phyloP scores from a whole-genome alignment of 257 asterid species.

The Solanum paucissectum region DNA sequence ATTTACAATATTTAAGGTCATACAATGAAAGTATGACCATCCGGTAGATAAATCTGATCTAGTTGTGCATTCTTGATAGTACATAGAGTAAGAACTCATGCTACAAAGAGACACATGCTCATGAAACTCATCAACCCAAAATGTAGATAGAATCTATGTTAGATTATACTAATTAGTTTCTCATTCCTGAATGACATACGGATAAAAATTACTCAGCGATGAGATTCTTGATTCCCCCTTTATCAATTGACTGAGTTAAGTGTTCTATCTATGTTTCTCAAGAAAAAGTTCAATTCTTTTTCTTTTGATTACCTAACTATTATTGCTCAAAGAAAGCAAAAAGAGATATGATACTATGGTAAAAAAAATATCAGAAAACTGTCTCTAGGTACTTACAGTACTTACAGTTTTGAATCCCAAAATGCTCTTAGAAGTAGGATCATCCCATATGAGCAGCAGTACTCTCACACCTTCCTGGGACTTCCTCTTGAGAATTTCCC shows the following conservation, averaged over 20 bases:
- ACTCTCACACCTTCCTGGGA: conserved; percentile 95
- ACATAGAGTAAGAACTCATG: not conserved
- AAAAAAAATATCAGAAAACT: not conserved
- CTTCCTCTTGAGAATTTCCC: conserved; percentile 68
- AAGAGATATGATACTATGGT: not conserved
- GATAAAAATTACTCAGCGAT: not conserved
- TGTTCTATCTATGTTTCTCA: not conserved
- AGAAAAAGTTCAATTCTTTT: not conserved
- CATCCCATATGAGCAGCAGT: conserved; percentile 86
- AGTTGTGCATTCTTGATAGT: not conserved
- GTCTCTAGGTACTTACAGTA: conserved; percentile 34
- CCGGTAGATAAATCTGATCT: not conserved
- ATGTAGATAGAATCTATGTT: not conserved
- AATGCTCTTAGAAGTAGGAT: conserved; percentile 81
- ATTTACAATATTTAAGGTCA: not conserved
- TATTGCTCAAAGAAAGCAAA: not conserved
- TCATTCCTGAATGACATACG: not conserved
- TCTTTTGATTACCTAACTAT: not conserved
- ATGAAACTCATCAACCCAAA: not conserved
- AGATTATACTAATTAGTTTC: not conserved
- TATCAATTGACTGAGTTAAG: not conserved
- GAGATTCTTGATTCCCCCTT: not conserved
- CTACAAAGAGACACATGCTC: not conserved
- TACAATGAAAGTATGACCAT: not conserved
- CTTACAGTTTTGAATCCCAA: conserved; percentile 87